These are phyloP conservation scores for Pleurotus sapidus DNA, from an alignment of 768 basidiomycete species.

Conservation along the genomic window DNA sequence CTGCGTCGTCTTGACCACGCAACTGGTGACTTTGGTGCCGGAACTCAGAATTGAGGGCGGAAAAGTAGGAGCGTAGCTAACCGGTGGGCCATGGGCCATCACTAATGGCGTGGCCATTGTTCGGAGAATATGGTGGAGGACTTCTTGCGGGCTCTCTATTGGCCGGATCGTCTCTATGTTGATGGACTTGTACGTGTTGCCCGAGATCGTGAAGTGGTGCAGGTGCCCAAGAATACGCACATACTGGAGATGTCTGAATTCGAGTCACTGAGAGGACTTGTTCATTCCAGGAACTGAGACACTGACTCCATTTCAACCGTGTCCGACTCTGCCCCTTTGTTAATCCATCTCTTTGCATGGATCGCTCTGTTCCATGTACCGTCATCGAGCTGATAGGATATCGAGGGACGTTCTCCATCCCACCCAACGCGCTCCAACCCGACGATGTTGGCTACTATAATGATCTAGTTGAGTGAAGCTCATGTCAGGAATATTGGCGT, in stretches of 20 bases:
- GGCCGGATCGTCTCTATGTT: background rate
- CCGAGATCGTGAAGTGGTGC: background rate
- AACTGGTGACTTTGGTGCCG: background rate
- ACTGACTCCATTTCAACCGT: background rate
- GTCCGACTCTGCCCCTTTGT: background rate
- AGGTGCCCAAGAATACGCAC: background rate
- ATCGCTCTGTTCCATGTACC: background rate
- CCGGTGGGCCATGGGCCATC: background rate
- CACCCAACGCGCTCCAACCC: background rate
- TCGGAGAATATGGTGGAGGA: background rate
- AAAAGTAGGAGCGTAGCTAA: background rate
- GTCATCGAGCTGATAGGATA: background rate
- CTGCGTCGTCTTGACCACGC: background rate
- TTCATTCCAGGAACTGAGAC: background rate
- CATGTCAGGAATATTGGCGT: background rate
- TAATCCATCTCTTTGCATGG: background rate
- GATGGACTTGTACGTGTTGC: background rate
- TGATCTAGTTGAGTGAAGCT: background rate
- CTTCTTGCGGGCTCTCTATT: background rate
- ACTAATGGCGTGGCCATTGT: background rate
- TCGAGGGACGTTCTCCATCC: background rate
- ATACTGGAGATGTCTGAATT: background rate
- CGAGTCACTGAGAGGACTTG: background rate
- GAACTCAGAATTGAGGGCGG: background rate
- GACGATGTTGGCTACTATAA: conserved; percentile 3